phyloP scores from a whole-genome alignment of 768 basidiomycete genomes.

The Amanita thiersii region DNA sequence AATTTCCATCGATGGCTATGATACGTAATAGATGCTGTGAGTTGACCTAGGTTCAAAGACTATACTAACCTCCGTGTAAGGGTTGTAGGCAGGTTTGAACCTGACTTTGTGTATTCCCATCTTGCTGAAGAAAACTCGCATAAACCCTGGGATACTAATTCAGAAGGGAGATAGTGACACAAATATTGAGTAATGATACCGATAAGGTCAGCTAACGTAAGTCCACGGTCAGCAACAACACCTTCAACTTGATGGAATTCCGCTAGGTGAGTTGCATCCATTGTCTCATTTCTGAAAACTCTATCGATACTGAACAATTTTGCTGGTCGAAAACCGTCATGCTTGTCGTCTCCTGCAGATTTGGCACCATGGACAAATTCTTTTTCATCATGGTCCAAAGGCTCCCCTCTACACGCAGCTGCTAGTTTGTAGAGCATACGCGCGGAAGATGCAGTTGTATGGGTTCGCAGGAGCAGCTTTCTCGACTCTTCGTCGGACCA shows the following conservation, averaged over 20 bases:
- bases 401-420: constrained; percentile 66
- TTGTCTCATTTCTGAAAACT: constrained; percentile 97
- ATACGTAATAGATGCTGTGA: constrained; percentile 6
- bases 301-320: constrained; percentile 97
- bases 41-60: neutral
- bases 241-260: constrained; percentile 99
- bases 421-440: constrained; percentile 94
- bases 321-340: constrained; percentile 82
- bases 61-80: constrained; percentile 79
- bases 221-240: constrained; percentile 88
- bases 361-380: constrained; percentile 31
- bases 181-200: constrained; percentile 36
- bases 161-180: neutral
- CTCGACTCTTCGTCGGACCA: constrained; percentile 90
- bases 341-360: constrained; percentile 26
- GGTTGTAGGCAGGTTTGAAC: constrained; percentile 99
- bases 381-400: constrained; percentile 29
- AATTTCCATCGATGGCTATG: constrained; percentile 90
- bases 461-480: constrained; percentile 90
- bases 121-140: constrained; percentile 97
- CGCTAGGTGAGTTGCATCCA: constrained; percentile 96
- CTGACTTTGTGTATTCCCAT: constrained; percentile 92
- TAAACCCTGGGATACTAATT: constrained; percentile 60
- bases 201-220: constrained; percentile 93
- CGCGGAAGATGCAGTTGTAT: constrained; percentile 92